Evolutionary conservation across 345 rosid species (phyloP).

Genomic region (Lepidium africanum): DNA sequence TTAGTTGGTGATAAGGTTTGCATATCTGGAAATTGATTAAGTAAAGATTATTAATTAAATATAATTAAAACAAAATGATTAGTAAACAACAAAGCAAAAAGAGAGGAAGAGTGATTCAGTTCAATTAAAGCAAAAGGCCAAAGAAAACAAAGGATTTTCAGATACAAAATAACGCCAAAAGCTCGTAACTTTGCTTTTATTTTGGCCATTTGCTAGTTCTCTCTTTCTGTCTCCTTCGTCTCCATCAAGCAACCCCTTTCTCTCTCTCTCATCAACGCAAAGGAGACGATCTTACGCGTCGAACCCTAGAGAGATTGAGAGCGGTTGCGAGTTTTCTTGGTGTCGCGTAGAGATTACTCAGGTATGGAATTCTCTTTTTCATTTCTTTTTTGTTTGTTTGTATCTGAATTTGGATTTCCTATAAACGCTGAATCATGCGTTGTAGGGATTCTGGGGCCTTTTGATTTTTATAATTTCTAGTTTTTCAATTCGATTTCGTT

Average conservation of each 20-base stretch:
- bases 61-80: not conserved
- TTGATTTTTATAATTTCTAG: not conserved
- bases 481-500: conserved; percentile 1
- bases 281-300: conserved; percentile 14
- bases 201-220: conserved; percentile 6
- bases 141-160: not conserved
- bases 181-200: not conserved
- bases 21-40: conserved; percentile 7
- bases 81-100: conserved; percentile 7
- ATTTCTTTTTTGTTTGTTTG: not conserved
- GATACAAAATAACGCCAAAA: conserved; percentile 6
- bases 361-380: not conserved
- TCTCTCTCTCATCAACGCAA: conserved; percentile 14
- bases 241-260: conserved; percentile 21
- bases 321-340: conserved; percentile 8
- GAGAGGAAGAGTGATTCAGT: conserved; percentile 7
- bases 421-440: not conserved
- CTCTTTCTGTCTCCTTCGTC: conserved; percentile 9
- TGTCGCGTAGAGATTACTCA: not conserved
- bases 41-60: too few relatives aligned
- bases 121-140: conserved; percentile 12
- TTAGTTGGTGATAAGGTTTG: not conserved
- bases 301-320: conserved; percentile 20
- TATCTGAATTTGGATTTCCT: not conserved
- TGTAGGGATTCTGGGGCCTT: not conserved